Percentiles rank a stretch among this genome's conserved stretches.
These are phyloP conservation scores for Chrysopogon serrulatus DNA, from an alignment of 176 grass and related monocot species.

Conservation along the genomic window DNA sequence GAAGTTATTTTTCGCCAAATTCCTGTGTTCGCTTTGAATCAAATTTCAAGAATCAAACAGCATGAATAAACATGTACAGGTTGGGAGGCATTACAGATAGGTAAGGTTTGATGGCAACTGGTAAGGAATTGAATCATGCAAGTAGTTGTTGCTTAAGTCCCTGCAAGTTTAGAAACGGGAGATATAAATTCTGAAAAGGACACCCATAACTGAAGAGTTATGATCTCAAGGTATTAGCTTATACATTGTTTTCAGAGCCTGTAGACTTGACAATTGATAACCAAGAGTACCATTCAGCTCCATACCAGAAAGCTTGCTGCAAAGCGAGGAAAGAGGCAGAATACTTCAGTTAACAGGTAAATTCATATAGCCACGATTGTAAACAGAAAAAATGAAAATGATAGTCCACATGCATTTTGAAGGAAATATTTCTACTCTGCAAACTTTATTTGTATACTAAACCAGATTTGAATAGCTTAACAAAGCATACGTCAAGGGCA, in stretches of 20 bases:
- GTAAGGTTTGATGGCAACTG: slow-evolving; percentile 80
- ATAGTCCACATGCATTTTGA: background rate
- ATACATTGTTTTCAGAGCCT: slow-evolving; percentile 76
- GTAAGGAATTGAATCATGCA: slow-evolving; percentile 75
- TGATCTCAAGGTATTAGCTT: slow-evolving; percentile 16
- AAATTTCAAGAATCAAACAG: slow-evolving; percentile 4
- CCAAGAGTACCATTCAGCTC: slow-evolving; percentile 82
- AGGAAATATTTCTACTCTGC: background rate
- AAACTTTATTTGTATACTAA: background rate
- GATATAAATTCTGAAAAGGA: slow-evolving; percentile 3
- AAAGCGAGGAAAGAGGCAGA: slow-evolving; percentile 16
- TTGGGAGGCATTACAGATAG: slow-evolving; percentile 67
- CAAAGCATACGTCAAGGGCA: background rate
- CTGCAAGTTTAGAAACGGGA: slow-evolving; percentile 40
- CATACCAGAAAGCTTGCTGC: slow-evolving; percentile 81
- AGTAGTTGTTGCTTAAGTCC: slow-evolving; percentile 83
- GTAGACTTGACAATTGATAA: slow-evolving; percentile 64
- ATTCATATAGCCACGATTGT: background rate
- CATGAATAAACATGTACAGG: slow-evolving; percentile 18
- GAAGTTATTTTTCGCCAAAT: slow-evolving; percentile 77
- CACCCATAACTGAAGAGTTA: background rate
- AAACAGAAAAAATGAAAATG: background rate
- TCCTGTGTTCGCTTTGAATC: slow-evolving; percentile 46
- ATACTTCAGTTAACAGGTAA: background rate
- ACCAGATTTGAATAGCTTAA: slow-evolving; percentile 1